Evolutionary conservation across 202 grass and related monocot genomes (phyloP).

Genomic region (Sporobolus alterniflorus): DNA sequence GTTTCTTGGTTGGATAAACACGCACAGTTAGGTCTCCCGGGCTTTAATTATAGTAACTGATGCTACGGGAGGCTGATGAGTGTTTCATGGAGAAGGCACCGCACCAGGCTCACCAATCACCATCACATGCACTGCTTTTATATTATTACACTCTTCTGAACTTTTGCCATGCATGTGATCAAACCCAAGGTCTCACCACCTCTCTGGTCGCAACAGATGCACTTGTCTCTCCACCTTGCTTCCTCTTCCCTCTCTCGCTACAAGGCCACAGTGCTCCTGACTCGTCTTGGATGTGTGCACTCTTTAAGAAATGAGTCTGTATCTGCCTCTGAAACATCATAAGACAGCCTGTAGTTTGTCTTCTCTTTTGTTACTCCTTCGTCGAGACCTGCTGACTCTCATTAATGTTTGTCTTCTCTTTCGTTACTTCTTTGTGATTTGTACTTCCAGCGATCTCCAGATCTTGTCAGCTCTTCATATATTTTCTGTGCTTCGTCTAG

Average conservation of each 20-base stretch:
- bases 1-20: slow-evolving; percentile 55
- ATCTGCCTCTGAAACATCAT: slow-evolving; percentile 26
- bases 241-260: slow-evolving; percentile 23
- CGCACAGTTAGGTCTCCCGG: slow-evolving; percentile 39
- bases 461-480: too few relatives aligned
- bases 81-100: slow-evolving; percentile 55
- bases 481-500: too few relatives aligned
- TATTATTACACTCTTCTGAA: slow-evolving; percentile 47
- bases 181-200: slow-evolving; percentile 23
- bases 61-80: slow-evolving; percentile 41
- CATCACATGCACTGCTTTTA: slow-evolving; percentile 60
- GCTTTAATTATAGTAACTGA: slow-evolving; percentile 50
- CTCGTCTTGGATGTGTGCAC: slow-evolving; percentile 24
- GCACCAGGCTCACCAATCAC: slow-evolving; percentile 36
- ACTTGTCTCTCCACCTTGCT: slow-evolving; percentile 42
- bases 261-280: slow-evolving; percentile 25
- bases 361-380: too few relatives aligned
- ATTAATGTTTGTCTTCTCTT: too few relatives aligned
- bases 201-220: slow-evolving; percentile 46
- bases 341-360: too few relatives aligned
- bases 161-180: slow-evolving; percentile 53
- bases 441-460: too few relatives aligned
- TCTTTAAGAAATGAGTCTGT: slow-evolving; percentile 28
- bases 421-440: too few relatives aligned
- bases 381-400: too few relatives aligned